Base-by-base conservation (phyloP, 306 rosid genomes). In the Biancaea sappan region DNA sequence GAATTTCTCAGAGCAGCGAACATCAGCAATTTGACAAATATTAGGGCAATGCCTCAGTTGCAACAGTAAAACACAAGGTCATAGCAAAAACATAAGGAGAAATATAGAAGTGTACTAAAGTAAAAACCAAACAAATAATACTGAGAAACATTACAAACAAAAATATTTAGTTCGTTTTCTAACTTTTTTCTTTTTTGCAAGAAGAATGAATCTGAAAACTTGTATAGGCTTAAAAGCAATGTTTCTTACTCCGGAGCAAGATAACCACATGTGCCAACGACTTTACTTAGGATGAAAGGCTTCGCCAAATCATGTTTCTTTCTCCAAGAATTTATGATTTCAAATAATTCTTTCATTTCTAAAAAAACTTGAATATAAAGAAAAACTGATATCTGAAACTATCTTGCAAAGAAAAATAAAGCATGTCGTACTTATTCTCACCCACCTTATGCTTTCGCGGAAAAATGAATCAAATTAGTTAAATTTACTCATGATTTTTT, bases 211-310 rank as follows among this genome's bases (percentile, higher is more conserved):
- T 51, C 51, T 26, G 22, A 73, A 68, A 64, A 19, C 38, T 24
- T 52, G 21, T 15, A 15, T 40, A 32, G 29, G 4, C 37, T 48
- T n/a, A 25, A 19, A 24, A 48, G 29, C 40, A 73, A 64, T 9
- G 34, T 50, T 70, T 80, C 97, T 82, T 84, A 94, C 99, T 94
- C 99, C 7, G 99, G 99, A 65, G 99, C 97, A 65, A 94, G 87
- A 85, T 94, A 94, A 73, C 99, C 99, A 57, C 85, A 94, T 75
- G 99, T 92, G 76, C 99, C 99, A 68, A 94, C 99, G 68, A 94
- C 96, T 90, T 87, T 94, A n/a, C n/a, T n/a, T n/a, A n/a, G n/a
- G n/a, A n/a, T n/a, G n/a, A n/a, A n/a, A n/a, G n/a, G n/a, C n/a
- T n/a, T n/a, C n/a, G n/a, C n/a, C n/a, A n/a, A n/a, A n/a, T n/a